Evolutionary conservation across 768 basidiomycete species (phyloP).

Genomic region (Leucogyrophana mollusca): DNA sequence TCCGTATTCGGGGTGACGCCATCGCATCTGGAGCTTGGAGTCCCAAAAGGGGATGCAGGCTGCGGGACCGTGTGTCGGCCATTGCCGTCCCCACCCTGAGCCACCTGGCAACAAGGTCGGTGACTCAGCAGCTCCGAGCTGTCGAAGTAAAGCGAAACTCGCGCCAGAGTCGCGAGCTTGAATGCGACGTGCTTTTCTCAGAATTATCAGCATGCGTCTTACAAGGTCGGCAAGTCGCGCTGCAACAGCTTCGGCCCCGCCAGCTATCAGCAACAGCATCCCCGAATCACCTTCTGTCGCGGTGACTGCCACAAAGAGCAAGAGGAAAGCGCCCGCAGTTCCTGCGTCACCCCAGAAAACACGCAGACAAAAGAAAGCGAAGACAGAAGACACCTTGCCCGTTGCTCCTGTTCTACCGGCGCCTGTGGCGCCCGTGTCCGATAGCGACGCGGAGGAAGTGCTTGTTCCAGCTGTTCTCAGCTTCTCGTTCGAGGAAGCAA

Average conservation of each 20-base stretch:
- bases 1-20: too few relatives aligned
- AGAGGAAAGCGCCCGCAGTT: constrained; percentile 18
- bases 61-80: too few relatives aligned
- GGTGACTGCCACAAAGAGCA: constrained; percentile 5
- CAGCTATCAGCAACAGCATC: constrained; percentile 6
- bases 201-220: constrained; percentile 28
- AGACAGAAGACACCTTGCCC: background rate
- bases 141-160: too few relatives aligned
- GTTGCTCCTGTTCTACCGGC: background rate
- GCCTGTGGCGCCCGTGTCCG: constrained; percentile 6
- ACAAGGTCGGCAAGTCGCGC: constrained; percentile 31
- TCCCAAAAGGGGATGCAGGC: too few relatives aligned
- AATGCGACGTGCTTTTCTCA: background rate
- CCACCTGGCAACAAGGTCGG: too few relatives aligned
- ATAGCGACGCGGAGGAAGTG: constrained; percentile 12
- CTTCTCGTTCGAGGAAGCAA: constrained; percentile 79
- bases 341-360: constrained; percentile 1
- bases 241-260: background rate
- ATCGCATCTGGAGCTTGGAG: too few relatives aligned
- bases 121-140: too few relatives aligned
- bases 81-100: too few relatives aligned
- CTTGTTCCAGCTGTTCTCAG: constrained; percentile 69
- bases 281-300: background rate
- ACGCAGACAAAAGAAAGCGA: constrained; percentile 4
- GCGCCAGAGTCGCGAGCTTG: background rate